Base-by-base conservation (phyloP, 2,329 filamentous ascomycete species). In the Penicillium decumbens region DNA sequence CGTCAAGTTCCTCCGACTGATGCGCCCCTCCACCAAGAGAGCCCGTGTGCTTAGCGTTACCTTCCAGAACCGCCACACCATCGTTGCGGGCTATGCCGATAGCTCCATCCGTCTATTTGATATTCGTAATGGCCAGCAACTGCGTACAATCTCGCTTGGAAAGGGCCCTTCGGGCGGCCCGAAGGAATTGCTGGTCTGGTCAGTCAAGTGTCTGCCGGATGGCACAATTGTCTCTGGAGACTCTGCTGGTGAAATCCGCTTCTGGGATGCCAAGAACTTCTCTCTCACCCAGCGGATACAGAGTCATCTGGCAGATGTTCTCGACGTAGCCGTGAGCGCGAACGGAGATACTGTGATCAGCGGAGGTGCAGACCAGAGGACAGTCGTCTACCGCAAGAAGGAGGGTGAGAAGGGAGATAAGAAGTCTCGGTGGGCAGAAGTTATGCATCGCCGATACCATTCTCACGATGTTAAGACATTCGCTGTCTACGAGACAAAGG, bases 401-500 rank as follows among this genome's bases (percentile, higher is more conserved):
- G 69, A 63, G 41, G 71, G 62, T 46, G 67, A 68, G 49, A 75
- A 73, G 49, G 78, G 79, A 40, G 76, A 81, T 20, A 79, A 78
- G 50, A 76, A 78, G 45, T 70, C 68, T 57, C 81, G 85, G 65
- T 98, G 93, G 93, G 81, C 81, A 50, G 92, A 93, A 69, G 79
- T 89, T n/a, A 87, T 83, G 70, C 89, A 95, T 65, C 81, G 88
- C 58, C 80, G 89, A 64, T 91, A 92, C 65, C 93, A 98, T 66
- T 83, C 86, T 40, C 91, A 97, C 69, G 93, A 98, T 73, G 90
- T 97, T 62, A 97, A 97, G 74, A 82, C 89, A 1, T 88, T 97
- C 82, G 88, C 90, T 29, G 84, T 88, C 0, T 97, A 92, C 57
- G 93, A 98, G 69, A 85, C 85, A 45, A 84, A 81, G 43, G 83